Evolutionary conservation across 768 basidiomycete species (phyloP), one percentile per base, ranked within the genome.

Genomic region (Hydnomerulius pinastri): DNA sequence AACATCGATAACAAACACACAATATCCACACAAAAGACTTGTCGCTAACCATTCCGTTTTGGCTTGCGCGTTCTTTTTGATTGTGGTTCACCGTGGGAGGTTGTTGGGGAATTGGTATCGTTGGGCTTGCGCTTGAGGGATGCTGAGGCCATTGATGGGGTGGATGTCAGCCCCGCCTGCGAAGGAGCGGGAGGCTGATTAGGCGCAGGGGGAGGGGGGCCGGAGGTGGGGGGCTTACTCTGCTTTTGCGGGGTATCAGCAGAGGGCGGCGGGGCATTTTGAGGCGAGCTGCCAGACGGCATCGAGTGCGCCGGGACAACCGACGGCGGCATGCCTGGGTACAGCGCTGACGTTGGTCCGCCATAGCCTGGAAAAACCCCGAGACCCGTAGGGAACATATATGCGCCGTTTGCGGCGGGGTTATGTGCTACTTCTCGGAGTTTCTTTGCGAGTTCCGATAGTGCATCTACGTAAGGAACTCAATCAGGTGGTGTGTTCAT

Each of bases 191-290:
- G 67, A 58, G 69, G 65, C 65, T 68, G 67, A 68, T 68, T 69
- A 58, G 68, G 63, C 52, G 73, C 62, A 54, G 72, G 64, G 52
- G 79, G 66, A 50, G 70, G 67, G 39, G 69, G 64, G 48, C 71
- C 71, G 44, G 71, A 64, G 36, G 76, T 77, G 53, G 80, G 77
- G 42, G 77, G 76, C 63, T 86, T 85, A 61, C 79, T 77, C 68
- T 81, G 81, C 69, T 88, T 87, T 66, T 76, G 77, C 11, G 80
- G 81, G 21, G 81, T 82, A 50, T 74, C 72, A 45, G 76, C 77
- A 46, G 82, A 79, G 32, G 73, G 64, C 3, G 71, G 67, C 2
- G 72, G 66, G 32, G 54, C 57, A 56, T 78, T 80, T 73, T 81
- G 77, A 17, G 78, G 80, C 23, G 80, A 82, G 55, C 62, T 71